Evolutionary conservation across 75 land plant genomes (phyloP).

Genomic region (Larix kaempferi): DNA sequence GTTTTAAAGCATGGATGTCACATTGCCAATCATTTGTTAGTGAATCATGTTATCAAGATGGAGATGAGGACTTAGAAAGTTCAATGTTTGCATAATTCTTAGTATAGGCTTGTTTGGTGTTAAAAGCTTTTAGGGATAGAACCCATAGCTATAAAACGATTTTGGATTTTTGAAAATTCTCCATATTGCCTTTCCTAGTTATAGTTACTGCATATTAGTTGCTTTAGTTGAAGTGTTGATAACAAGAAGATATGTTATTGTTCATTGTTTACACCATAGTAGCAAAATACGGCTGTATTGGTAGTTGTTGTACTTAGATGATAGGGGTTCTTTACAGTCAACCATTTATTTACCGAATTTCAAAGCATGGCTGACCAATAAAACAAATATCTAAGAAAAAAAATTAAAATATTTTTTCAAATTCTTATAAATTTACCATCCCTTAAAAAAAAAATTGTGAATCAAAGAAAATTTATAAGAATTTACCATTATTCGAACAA

Average conservation of each 20-base stretch:
- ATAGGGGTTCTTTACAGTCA: no score
- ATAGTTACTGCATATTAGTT: background rate
- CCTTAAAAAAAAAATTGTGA: no score
- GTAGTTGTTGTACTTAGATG: no score
- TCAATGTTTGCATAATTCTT: background rate
- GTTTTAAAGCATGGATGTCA: background rate
- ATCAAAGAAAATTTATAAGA: no score
- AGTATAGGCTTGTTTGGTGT: background rate
- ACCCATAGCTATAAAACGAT: background rate
- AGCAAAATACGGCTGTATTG: no score
- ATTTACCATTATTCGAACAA: no score
- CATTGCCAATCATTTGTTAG: background rate
- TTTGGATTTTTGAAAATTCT: background rate
- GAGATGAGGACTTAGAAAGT: background rate
- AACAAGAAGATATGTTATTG: background rate
- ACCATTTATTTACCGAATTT: no score
- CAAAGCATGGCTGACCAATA: no score
- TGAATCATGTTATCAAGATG: background rate
- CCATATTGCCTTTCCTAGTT: background rate
- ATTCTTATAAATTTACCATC: no score
- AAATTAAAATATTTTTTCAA: no score
- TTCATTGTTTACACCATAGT: no score
- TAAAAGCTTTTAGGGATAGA: background rate
- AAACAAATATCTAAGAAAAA: no score
- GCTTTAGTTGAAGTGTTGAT: background rate